Evolutionary conservation across 1,284 basidiomycete genomes (phyloP).

Genomic region (Microbotryum intermedium): DNA sequence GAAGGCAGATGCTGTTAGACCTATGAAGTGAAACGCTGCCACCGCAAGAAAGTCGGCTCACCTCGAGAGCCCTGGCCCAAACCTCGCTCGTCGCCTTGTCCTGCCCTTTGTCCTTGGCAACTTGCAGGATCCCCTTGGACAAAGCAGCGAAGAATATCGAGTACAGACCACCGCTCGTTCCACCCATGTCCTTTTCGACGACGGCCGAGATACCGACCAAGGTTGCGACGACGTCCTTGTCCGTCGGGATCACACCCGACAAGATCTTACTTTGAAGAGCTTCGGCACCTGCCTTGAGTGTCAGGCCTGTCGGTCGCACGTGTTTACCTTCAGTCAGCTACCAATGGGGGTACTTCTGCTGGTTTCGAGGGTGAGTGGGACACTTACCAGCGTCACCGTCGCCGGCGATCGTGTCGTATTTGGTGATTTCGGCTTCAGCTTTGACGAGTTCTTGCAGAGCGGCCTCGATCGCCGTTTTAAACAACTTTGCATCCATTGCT

Average conservation of each 20-base stretch:
- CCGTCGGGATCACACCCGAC: conserved; percentile 33
- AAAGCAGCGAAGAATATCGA: conserved; percentile 82
- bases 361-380: conserved; percentile 18
- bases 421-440: conserved; percentile 79
- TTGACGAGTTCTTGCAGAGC: conserved; percentile 62
- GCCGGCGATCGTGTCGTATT: conserved; percentile 71
- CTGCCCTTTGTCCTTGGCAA: conserved; percentile 35
- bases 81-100: conserved; percentile 45
- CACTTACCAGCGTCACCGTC: conserved; percentile 43
- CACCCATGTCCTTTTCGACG: conserved; percentile 78
- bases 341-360: neutral
- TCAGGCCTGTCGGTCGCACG: conserved; percentile 55
- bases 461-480: conserved; percentile 52
- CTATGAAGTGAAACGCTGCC: neutral
- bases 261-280: conserved; percentile 46
- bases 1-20: neutral
- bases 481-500: conserved; percentile 40
- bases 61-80: conserved; percentile 56
- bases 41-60: neutral
- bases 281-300: conserved; percentile 63
- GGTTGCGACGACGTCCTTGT: conserved; percentile 54
- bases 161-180: conserved; percentile 83
- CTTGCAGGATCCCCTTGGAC: conserved; percentile 60
- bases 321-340: neutral
- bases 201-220: conserved; percentile 63